phyloP scores from a whole-genome alignment of 495 filamentous ascomycete genomes.

The Podospora anserina region DNA sequence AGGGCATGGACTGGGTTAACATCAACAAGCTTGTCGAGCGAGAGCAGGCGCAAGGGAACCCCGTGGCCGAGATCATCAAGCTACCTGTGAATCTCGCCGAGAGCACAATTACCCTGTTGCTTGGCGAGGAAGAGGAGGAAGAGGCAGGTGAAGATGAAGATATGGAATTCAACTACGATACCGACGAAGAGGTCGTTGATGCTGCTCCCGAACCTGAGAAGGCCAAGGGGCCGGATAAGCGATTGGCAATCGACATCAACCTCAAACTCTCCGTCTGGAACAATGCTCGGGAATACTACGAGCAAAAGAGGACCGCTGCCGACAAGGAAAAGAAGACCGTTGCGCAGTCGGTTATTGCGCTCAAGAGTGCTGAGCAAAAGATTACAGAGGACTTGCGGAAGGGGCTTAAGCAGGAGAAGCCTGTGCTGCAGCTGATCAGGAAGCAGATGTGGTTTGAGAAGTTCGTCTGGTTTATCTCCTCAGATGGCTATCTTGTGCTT shows the following conservation, averaged over 20 bases:
- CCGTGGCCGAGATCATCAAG: constrained; percentile 83
- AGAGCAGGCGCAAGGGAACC: constrained; percentile 75
- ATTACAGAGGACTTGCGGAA: constrained; percentile 80
- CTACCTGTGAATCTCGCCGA: constrained; percentile 84
- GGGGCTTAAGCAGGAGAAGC: constrained; percentile 87
- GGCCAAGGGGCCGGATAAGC: constrained; percentile 42
- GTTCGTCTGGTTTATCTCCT: constrained; percentile 90
- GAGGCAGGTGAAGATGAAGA: constrained; percentile 43
- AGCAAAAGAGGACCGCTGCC: constrained; percentile 76
- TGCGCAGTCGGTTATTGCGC: constrained; percentile 74
- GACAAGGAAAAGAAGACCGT: constrained; percentile 83
- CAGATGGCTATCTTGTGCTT: constrained; percentile 90
- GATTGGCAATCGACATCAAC: constrained; percentile 76
- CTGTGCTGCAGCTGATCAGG: constrained; percentile 75
- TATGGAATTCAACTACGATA: constrained; percentile 60
- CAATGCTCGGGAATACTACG: constrained; percentile 89
- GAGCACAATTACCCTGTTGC: constrained; percentile 77
- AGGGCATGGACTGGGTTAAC: constrained; percentile 96
- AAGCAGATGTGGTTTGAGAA: constrained; percentile 94
- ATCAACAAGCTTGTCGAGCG: constrained; percentile 82
- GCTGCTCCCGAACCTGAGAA: constrained; percentile 48
- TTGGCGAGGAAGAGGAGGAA: constrained; percentile 66
- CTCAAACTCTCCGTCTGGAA: constrained; percentile 77
- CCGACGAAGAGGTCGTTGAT: constrained; percentile 60
- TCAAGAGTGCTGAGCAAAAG: constrained; percentile 88